A percentile compares a stretch with the other conserved stretches of the same genome.
Conservation (phyloP, 2,329 filamentous ascomycete genomes). For the Trichoderma gracile region DNA sequence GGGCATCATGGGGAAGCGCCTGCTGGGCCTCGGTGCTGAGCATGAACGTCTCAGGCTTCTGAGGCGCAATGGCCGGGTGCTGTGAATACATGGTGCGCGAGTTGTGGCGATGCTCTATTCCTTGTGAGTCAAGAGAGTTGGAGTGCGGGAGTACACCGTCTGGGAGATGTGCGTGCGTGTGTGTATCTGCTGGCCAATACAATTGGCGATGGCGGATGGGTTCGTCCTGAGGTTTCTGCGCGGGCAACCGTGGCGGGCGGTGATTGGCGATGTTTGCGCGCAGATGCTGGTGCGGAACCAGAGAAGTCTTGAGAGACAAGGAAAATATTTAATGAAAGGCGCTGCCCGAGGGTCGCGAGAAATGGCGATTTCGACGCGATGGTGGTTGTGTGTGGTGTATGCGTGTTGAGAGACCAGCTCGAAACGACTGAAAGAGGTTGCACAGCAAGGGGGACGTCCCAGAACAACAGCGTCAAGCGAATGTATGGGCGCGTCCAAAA, state of each 20-base stretch:
- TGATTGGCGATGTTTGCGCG: constrained; percentile 1
- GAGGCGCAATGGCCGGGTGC: constrained; percentile 84
- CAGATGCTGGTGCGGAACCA: constrained; percentile 8
- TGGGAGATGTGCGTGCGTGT: no score
- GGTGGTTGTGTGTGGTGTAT: constrained; percentile 25
- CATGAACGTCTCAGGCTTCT: constrained; percentile 99
- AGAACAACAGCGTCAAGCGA: constrained; percentile 49
- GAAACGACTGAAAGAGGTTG: constrained; percentile 38
- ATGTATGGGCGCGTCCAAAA: constrained; percentile 41
- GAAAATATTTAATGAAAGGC: constrained; percentile 33
- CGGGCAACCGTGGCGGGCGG: constrained; percentile 7
- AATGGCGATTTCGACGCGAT: constrained; percentile 27
- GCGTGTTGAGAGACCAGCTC: constrained; percentile 50
- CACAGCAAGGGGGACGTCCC: constrained; percentile 35
- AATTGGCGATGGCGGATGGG: constrained; percentile 22
- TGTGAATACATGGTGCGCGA: constrained; percentile 70
- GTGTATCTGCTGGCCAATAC: constrained; percentile 16
- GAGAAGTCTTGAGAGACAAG: constrained; percentile 1
- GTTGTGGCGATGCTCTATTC: constrained; percentile 6
- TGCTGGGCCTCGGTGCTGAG: constrained; percentile 96
- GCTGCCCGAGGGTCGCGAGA: constrained; percentile 37
- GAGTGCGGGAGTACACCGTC: neutral
- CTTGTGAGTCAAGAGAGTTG: constrained; percentile 6
- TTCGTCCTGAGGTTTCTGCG: neutral
- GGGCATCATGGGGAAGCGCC: constrained; percentile 90